Evolutionary conservation across 179 eudicot species (phyloP), one percentile per base, ranked within the genome.

Genomic region (Silene coronaria): DNA sequence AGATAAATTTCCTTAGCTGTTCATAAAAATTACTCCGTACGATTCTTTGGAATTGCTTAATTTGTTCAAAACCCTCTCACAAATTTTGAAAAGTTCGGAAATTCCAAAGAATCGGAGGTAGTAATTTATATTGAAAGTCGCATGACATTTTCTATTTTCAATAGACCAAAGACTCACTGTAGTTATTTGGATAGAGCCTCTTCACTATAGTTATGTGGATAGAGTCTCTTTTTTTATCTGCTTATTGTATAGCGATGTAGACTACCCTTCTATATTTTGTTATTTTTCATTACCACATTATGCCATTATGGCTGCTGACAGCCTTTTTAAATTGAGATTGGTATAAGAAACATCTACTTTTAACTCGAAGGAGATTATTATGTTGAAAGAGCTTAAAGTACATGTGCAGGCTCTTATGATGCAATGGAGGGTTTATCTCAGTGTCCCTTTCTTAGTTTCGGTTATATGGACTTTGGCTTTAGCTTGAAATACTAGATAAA

Each of bases 391-490:
- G 28, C 65, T 60, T 55, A 11, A 60, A 60, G 27, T 60, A 24
- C 36, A 65, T 17, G 17, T 65, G 9, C 19, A n/a, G 23, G 48
- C 36, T 67, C 26, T n/a, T 17, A 19, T 32, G 12, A 6, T 67
- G 14, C 36, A 28, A 21, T 36, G 26, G 27, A 27, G 27, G 46
- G 71, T n/a, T 34, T 67, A 36, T 34, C 51, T 67, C 27, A 67
- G 11, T 32, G 26, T 34, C 10, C 51, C 51, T 19, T 67, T 36
- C 51, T 36, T 11, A 34, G 13, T 66, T 66, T n/a, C 21, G 16
- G 70, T 66, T 66, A 5, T 64, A 64, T 64, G 68, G 27, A 28
- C 34, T 27, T 23, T 28, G 69, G 69, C 45, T 27, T n/a, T 26
- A 34, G 24, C 26, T 32, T 8, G 51, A 32, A 17, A 67, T 67